These are phyloP conservation scores for Rachicladosporium sp. DNA, from an alignment of 2,329 filamentous ascomycete species.

Conservation along the genomic window DNA sequence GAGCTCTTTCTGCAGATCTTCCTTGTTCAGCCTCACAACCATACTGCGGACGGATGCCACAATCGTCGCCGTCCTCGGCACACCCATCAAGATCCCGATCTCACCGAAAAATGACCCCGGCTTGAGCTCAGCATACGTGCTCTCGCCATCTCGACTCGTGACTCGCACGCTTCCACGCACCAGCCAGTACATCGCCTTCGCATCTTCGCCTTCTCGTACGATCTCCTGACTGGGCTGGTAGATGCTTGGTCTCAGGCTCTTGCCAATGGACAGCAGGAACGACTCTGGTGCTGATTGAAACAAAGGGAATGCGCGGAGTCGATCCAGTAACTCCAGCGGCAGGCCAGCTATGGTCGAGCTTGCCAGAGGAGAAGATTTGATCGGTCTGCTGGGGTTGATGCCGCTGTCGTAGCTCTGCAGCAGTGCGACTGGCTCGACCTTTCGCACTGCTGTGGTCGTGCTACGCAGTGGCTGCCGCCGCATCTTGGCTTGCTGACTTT, in stretches of 20 bases:
- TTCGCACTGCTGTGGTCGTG: conserved; percentile 11
- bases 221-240: conserved; percentile 86
- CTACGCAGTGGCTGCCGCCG: conserved; percentile 17
- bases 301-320: conserved; percentile 90
- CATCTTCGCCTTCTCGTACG: conserved; percentile 87
- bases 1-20: conserved; percentile 78
- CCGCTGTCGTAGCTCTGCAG: conserved; percentile 89
- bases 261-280: conserved; percentile 79
- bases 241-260: conserved; percentile 79
- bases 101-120: conserved; percentile 96
- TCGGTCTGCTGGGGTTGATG: conserved; percentile 75
- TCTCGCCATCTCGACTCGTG: conserved; percentile 90
- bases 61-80: conserved; percentile 89
- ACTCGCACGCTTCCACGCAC: conserved; percentile 89
- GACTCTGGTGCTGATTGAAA: conserved; percentile 87
- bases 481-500: conserved; percentile 11
- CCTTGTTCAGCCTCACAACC: conserved; percentile 85
- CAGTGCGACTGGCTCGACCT: conserved; percentile 59
- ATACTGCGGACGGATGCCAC: conserved; percentile 82
- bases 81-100: conserved; percentile 95
- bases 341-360: conserved; percentile 89
- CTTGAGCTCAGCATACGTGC: conserved; percentile 88
- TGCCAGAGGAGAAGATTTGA: conserved; percentile 83
- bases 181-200: conserved; percentile 98
- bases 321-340: conserved; percentile 85